Conservation (phyloP, 441 rosid genomes). For the Hura crepitans region DNA sequence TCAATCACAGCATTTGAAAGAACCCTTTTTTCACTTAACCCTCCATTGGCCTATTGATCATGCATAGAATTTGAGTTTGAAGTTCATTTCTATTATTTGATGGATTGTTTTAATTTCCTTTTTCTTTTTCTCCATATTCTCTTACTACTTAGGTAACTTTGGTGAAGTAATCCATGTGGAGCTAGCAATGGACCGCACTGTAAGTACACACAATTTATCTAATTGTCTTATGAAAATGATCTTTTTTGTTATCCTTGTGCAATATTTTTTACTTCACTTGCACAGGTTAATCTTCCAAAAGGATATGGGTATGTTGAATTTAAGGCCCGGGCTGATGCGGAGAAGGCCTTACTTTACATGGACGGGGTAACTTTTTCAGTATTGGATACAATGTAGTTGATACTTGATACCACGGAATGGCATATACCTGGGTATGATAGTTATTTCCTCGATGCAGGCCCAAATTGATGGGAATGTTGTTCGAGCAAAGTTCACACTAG, state of each 20-base stretch:
- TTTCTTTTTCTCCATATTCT: conserved; percentile 1
- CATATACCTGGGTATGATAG: conserved; percentile 18
- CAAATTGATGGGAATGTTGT: conserved; percentile 96
- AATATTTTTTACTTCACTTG: conserved; percentile 11
- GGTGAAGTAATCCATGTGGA: conserved; percentile 86
- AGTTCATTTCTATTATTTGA: too few species aligned
- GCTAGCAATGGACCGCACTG: conserved; percentile 82
- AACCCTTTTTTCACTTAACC: neutral
- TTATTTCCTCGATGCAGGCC: conserved; percentile 45
- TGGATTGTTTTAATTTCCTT: neutral
- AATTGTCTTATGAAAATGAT: conserved; percentile 1
- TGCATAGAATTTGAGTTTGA: too few species aligned
- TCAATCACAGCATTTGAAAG: neutral
- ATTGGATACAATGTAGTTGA: conserved; percentile 13
- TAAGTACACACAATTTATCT: conserved; percentile 36
- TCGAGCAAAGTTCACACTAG: conserved; percentile 69
- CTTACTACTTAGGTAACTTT: conserved; percentile 56
- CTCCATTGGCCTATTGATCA: too few species aligned
- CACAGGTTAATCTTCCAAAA: conserved; percentile 89
- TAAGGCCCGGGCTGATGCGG: conserved; percentile 89
- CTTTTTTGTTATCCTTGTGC: neutral
- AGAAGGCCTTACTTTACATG: conserved; percentile 87
- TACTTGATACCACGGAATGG: neutral
- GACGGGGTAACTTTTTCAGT: conserved; percentile 67
- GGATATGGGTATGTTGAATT: conserved; percentile 94